These are phyloP conservation scores for Neospora caninum DNA, from an alignment of 169 alveolate genomes.

Conservation along the genomic window DNA sequence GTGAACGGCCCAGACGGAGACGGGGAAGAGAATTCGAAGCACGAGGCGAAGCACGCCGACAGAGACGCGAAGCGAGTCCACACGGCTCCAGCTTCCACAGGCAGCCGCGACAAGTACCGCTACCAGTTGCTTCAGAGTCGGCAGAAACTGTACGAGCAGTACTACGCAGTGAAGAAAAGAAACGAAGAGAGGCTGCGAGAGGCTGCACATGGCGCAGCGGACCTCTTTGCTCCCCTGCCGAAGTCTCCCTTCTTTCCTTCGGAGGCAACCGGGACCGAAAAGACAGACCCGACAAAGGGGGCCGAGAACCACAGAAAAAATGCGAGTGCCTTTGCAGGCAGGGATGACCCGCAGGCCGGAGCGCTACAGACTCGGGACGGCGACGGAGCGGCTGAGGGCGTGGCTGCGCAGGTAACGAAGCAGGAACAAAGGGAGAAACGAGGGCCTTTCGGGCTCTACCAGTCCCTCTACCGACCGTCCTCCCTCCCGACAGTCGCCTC, in stretches of 20 bases:
- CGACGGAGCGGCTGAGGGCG: too few species aligned
- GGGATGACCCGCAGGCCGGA: neutral
- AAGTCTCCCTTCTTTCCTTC: neutral
- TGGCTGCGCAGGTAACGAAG: too few species aligned
- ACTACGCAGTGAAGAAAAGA: neutral
- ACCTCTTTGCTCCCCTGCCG: neutral
- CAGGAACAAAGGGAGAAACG: too few species aligned
- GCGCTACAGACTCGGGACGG: neutral
- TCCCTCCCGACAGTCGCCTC: neutral
- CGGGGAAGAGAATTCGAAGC: too few species aligned
- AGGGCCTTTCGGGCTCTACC: neutral
- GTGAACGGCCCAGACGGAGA: neutral
- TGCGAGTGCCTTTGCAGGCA: neutral
- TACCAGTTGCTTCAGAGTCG: slow-evolving; percentile 32
- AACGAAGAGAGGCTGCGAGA: neutral
- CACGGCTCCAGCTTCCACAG: neutral
- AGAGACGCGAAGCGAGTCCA: neutral
- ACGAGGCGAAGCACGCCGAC: neutral
- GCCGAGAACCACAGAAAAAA: neutral
- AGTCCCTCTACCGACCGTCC: neutral
- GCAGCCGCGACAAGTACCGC: slow-evolving; percentile 9
- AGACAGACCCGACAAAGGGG: neutral
- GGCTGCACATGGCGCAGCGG: neutral
- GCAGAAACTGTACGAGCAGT: neutral
- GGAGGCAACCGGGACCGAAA: neutral